phyloP scores from a whole-genome alignment of 2,329 filamentous ascomycete genomes.

The Nectriaceae sp. region DNA sequence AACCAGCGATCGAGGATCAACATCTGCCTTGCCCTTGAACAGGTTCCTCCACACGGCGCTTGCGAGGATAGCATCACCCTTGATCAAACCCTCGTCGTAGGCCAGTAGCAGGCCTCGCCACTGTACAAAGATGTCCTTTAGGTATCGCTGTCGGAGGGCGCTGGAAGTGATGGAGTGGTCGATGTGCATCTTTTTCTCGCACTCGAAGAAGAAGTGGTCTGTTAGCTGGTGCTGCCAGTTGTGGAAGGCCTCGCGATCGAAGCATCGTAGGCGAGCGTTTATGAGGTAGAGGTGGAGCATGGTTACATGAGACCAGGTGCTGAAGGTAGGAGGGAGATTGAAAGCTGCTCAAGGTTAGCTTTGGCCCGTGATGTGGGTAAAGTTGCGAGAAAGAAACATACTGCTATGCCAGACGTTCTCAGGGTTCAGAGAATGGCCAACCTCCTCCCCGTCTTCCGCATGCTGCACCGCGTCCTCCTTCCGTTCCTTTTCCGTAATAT shows the following conservation, averaged over 20 bases:
- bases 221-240: conserved; percentile 88
- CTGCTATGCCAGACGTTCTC: conserved; percentile 71
- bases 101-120: conserved; percentile 86
- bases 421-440: conserved; percentile 54
- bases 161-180: conserved; percentile 70
- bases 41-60: conserved; percentile 92
- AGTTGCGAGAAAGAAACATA: conserved; percentile 41
- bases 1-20: conserved; percentile 52
- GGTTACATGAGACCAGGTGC: conserved; percentile 92
- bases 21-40: conserved; percentile 68
- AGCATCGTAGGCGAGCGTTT: conserved; percentile 77
- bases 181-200: conserved; percentile 80
- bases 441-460: conserved; percentile 77
- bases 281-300: conserved; percentile 96
- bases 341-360: conserved; percentile 58
- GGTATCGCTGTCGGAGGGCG: conserved; percentile 62
- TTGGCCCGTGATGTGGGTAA: too few relatives aligned
- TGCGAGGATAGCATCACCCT: conserved; percentile 75
- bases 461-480: conserved; percentile 68
- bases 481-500: conserved; percentile 66
- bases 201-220: conserved; percentile 93
- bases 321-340: conserved; percentile 82
- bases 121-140: conserved; percentile 90
- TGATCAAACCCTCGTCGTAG: conserved; percentile 79
- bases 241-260: conserved; percentile 68